Evolutionary conservation across 352 stramenopile species (phyloP), one percentile per base, ranked within the genome.

Genomic region (Globisporangium cystogenes): DNA sequence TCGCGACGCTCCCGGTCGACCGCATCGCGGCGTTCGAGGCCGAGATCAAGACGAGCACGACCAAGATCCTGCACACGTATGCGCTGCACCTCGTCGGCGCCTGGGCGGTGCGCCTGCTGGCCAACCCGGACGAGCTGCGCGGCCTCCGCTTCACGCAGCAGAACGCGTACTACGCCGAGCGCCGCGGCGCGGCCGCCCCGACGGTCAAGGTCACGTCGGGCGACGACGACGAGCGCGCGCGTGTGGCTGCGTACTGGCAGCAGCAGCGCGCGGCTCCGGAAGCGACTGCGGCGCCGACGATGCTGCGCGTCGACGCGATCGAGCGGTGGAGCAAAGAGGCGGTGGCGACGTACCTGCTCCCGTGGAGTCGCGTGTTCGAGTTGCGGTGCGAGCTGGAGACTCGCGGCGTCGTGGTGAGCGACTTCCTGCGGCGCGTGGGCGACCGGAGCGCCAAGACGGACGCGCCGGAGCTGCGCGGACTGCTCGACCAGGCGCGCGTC

Each of bases 141-240:
- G 57, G 57, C n/a, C 55, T 86, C 20, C 76, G 81, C 40, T 71
- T 90, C 31, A 90, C 79, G 14, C 76, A 90, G 24, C 54, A 83
- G 21, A 86, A 90, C 52, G 73, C 76, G 18, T 90, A 90, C 48
- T 90, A 90, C 33, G 81, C 74, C 24, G 74, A 87, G 33, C 14
- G 33, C 50, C 60, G 61, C 61, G 72, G 52, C 21, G 67, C 68
- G 62, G 40, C 35, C 50, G n/a, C 27, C 18, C 37, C 20, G 18
- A 43, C 23, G 37, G 15, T 43, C 37, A 23, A 24, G 18, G n/a
- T 24, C 18, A 15, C 39, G 7, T 18, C n/a, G n/a, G 33, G 7
- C 16, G 47, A 52, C 10, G 45, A 53, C 18, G 45, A 71, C 18
- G 67, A 79, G 15, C 54, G 74, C 18, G 56, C 61, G 16, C 41